Evolutionary conservation across 305 asterid genomes (phyloP).

Genomic region (Rubia occidens): DNA sequence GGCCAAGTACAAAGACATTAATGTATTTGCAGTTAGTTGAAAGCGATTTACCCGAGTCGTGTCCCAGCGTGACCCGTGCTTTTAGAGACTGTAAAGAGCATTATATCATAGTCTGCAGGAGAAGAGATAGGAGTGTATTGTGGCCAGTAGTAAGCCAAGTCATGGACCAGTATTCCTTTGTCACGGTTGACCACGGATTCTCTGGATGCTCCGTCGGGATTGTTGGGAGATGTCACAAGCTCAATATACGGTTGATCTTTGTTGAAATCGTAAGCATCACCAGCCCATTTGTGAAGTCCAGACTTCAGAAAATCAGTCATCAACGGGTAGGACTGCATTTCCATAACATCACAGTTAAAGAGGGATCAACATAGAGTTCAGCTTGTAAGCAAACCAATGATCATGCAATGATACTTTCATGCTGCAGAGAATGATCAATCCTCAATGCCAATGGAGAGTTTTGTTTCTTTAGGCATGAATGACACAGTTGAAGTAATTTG

Average conservation of each 20-base stretch:
- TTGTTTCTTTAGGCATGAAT: not conserved
- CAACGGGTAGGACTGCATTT: slow-evolving; percentile 68
- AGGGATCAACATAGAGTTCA: not conserved
- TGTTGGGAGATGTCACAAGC: slow-evolving; percentile 84
- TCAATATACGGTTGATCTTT: slow-evolving; percentile 58
- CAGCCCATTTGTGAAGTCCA: slow-evolving; percentile 76
- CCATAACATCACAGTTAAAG: not conserved
- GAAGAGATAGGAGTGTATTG: slow-evolving; percentile 69
- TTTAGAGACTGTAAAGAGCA: slow-evolving; percentile 90
- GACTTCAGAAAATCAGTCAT: slow-evolving; percentile 74
- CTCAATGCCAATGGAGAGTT: too few relatives aligned
- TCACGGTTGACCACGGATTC: slow-evolving; percentile 51
- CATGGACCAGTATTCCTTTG: slow-evolving; percentile 55
- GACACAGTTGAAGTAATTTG: not conserved
- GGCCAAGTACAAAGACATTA: not conserved
- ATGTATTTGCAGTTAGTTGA: not conserved
- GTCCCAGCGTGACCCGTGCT: slow-evolving; percentile 91
- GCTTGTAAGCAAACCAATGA: not conserved
- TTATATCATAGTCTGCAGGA: slow-evolving; percentile 68
- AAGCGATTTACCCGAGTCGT: slow-evolving; percentile 57
- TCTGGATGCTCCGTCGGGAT: slow-evolving; percentile 78
- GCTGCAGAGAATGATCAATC: too few relatives aligned
- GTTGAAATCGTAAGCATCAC: slow-evolving; percentile 53
- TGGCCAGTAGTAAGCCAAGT: slow-evolving; percentile 92
- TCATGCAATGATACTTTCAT: not conserved